Evolutionary conservation across 2,329 filamentous ascomycete genomes (phyloP).

Genomic region (Cercospora sp.): DNA sequence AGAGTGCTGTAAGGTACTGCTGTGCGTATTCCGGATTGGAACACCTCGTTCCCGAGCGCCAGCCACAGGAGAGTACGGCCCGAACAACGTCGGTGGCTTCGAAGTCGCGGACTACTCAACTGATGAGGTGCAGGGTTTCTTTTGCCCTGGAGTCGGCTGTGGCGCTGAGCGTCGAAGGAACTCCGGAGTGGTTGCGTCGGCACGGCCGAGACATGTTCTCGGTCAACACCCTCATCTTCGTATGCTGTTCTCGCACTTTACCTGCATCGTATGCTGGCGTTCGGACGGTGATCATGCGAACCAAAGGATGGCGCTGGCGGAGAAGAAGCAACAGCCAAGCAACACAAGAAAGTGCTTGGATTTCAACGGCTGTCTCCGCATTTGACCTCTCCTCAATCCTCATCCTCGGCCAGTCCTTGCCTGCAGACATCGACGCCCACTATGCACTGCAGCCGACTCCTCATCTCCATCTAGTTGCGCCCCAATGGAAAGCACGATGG

Average conservation of each 20-base stretch:
- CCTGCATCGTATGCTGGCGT: not conserved
- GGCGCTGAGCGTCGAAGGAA: not conserved
- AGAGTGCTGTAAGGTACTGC: not conserved
- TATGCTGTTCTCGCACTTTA: not conserved
- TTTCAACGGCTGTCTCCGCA: not conserved
- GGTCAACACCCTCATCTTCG: not conserved
- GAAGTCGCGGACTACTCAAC: not conserved
- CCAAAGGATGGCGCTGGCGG: not conserved
- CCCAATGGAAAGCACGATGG: not conserved
- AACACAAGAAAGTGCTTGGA: not conserved
- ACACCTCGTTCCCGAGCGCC: not conserved
- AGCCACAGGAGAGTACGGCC: not conserved
- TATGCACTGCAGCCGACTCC: not conserved
- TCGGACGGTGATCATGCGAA: not conserved
- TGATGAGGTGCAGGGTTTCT: not conserved
- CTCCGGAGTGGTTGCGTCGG: not conserved
- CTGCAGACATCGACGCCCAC: not conserved
- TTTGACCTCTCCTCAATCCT: not conserved
- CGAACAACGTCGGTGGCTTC: not conserved
- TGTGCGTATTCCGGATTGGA: not conserved
- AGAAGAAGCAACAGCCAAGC: not conserved
- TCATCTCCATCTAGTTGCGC: not conserved
- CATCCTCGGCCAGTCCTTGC: not conserved
- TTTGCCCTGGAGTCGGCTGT: not conserved
- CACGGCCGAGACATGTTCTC: not conserved